phyloP scores from a whole-genome alignment of 1,284 basidiomycete species.

The Ustilago hordei region DNA sequence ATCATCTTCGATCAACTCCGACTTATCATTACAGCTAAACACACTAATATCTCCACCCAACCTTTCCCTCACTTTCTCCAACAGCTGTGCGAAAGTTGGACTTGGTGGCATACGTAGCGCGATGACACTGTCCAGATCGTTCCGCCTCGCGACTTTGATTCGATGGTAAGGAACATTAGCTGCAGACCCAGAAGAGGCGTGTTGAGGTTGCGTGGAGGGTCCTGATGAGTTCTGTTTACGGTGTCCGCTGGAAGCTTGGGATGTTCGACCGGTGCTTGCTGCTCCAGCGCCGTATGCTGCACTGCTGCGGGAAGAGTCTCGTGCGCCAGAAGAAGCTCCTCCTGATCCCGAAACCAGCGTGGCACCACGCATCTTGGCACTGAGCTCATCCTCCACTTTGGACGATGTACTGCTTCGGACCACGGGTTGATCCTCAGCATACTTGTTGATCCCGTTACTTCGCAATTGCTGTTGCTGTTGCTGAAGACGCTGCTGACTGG shows the following conservation, averaged over 20 bases:
- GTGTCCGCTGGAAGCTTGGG: conserved; percentile 47
- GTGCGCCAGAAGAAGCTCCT: conserved; percentile 22
- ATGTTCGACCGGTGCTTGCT: conserved; percentile 32
- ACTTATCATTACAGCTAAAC: conserved; percentile 72
- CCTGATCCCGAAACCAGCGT: conserved; percentile 28
- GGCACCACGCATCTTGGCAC: conserved; percentile 36
- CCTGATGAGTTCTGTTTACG: conserved; percentile 45
- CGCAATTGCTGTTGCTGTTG: conserved; percentile 15
- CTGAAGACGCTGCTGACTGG: conserved; percentile 20
- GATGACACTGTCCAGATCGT: conserved; percentile 87
- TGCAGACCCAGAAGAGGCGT: conserved; percentile 35
- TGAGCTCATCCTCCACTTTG: conserved; percentile 35
- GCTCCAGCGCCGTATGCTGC: conserved; percentile 29
- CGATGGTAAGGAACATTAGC: conserved; percentile 73
- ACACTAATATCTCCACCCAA: conserved; percentile 79
- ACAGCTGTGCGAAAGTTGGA: conserved; percentile 84
- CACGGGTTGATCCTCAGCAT: conserved; percentile 49
- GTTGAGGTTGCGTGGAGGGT: conserved; percentile 22
- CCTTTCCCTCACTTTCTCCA: conserved; percentile 89
- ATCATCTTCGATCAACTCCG: conserved; percentile 78
- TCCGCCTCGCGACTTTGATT: conserved; percentile 97
- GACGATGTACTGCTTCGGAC: conserved; percentile 35
- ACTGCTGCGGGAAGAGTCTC: conserved; percentile 37
- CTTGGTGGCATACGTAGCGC: conserved; percentile 97
- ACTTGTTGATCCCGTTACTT: conserved; percentile 41